phyloP scores from a whole-genome alignment of 106 monocot species.

The Alisma plantagoaquatica region DNA sequence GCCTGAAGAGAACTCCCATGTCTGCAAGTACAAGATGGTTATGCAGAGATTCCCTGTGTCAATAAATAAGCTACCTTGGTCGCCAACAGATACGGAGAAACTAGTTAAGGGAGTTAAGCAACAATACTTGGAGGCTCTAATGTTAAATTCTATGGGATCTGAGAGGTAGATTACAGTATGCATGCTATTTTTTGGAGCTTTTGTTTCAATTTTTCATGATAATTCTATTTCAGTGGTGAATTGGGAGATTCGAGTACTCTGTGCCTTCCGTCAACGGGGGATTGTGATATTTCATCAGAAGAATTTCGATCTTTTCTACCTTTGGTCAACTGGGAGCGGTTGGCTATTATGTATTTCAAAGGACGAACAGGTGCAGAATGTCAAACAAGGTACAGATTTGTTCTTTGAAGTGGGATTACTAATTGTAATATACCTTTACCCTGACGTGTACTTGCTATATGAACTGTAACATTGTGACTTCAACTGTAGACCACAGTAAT shows the following conservation, averaged over 20 bases:
- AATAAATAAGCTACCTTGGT: slow-evolving; percentile 39
- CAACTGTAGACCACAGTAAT: no score
- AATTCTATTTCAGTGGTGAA: slow-evolving; percentile 37
- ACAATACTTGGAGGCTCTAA: slow-evolving; percentile 72
- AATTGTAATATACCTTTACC: no score
- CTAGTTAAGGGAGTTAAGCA: slow-evolving; percentile 79
- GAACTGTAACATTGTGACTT: no score
- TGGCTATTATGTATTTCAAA: slow-evolving; percentile 83
- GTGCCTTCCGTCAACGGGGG: slow-evolving; percentile 16
- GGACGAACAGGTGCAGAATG: slow-evolving; percentile 76
- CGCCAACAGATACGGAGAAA: slow-evolving; percentile 46
- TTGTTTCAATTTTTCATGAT: background rate
- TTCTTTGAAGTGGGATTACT: background rate
- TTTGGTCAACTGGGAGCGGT: slow-evolving; percentile 69
- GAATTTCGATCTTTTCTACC: slow-evolving; percentile 60
- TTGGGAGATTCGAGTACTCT: slow-evolving; percentile 27
- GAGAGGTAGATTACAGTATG: slow-evolving; percentile 31
- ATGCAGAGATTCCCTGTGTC: slow-evolving; percentile 44
- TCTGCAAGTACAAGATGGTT: slow-evolving; percentile 47
- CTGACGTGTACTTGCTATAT: no score
- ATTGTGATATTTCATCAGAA: slow-evolving; percentile 65
- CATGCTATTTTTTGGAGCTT: background rate
- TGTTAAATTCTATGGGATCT: slow-evolving; percentile 47
- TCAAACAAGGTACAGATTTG: slow-evolving; percentile 62
- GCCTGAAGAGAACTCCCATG: slow-evolving; percentile 58